Evolutionary conservation across 768 basidiomycete species (phyloP), one percentile per base, ranked within the genome.

Genomic region (Rossbeevera mucosa): DNA sequence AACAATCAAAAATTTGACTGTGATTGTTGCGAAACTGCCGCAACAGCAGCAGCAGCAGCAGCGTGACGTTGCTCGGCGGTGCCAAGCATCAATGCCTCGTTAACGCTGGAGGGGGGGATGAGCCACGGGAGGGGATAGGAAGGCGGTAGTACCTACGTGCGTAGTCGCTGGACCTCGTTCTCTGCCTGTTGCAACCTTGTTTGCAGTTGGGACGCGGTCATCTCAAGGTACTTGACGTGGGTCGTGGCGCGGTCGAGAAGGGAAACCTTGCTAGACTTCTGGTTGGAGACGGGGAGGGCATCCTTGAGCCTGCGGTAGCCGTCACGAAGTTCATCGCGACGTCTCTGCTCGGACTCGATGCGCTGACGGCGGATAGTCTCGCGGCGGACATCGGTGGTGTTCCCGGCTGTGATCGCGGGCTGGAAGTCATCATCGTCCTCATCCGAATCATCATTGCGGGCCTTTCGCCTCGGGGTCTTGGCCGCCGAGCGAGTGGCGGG

Each of bases 211-310:
- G 78, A 79, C 58, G 84, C 85, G 60, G 85, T 82, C 68, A 85
- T 81, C 75, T 93, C 89, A 63, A 94, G 85, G 61, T 89, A 85
- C 73, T 83, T 81, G 76, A 94, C 87, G 72, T 94, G 90, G 48
- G 82, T 84, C 58, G 88, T 89, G 38, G 91, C 88, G 64, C 92
- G 83, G 64, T 94, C 93, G 60, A 95, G 80, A 51, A 94, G 76
- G 56, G 85, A 89, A 48, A 92, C 88, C 74, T 95, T 95, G 80
- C 87, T 91, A 9, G 89, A 85, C 78, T 93, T 91, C 79, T 94
- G 91, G 76, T 91, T 93, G 44, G 86, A 88, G 54, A 85, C 78
- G 25, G 93, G 93, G 61, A 95, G 84, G 51, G 85, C 86, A 63
- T 91, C 88, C 81, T 91, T 92, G 74, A 95, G 84, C 53, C 87